These are phyloP conservation scores for Prunus armeniaca DNA, from an alignment of 306 rosid species.

Conservation along the genomic window DNA sequence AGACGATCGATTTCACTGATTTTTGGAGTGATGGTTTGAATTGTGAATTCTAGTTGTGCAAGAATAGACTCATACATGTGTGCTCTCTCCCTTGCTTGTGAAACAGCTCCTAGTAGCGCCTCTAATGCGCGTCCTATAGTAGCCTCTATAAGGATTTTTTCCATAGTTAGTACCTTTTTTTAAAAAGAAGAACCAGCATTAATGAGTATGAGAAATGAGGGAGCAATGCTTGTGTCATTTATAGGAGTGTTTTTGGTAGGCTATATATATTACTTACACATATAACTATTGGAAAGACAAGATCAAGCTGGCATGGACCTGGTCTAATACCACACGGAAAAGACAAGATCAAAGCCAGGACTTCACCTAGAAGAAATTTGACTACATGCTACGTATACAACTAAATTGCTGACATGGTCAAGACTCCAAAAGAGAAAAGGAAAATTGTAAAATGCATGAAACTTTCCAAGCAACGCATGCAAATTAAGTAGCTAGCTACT, in stretches of 20 bases:
- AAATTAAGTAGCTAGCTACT: no score
- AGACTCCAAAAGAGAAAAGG: no score
- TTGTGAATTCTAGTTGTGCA: constrained; percentile 3
- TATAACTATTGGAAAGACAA: neutral
- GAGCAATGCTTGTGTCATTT: neutral
- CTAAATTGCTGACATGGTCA: neutral
- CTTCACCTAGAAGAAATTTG: neutral
- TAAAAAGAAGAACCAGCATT: neutral
- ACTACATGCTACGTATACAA: neutral
- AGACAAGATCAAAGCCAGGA: neutral
- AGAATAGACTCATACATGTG: neutral
- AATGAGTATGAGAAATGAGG: neutral
- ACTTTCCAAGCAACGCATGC: no score
- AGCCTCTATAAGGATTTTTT: neutral
- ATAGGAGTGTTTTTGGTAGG: neutral
- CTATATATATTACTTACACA: no score
- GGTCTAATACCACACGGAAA: neutral
- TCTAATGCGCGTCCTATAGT: neutral
- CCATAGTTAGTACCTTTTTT: neutral
- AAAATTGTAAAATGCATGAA: no score
- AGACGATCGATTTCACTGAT: neutral
- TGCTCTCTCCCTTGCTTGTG: neutral
- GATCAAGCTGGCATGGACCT: neutral
- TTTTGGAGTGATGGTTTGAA: neutral
- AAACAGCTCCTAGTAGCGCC: neutral